Evolutionary conservation across 108 stramenopile species (phyloP), one percentile per base, ranked within the genome.

Genomic region (Parietichytrium sp.): DNA sequence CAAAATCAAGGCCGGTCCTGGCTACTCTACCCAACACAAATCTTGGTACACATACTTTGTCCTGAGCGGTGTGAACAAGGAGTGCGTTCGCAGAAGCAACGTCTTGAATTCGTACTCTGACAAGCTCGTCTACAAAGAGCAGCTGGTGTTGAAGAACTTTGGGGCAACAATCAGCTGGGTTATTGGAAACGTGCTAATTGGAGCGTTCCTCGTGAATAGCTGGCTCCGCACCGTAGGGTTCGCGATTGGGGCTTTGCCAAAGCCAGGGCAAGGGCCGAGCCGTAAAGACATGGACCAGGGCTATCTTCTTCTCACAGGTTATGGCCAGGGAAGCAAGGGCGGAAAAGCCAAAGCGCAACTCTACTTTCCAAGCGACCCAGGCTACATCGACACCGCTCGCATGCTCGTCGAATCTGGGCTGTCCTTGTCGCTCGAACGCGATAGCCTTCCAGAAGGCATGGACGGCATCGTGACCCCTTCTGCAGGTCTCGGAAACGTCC

Each of bases 381-480:
- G 36, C n/a, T 72, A 72, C 61, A 33, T 33, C 13, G 38, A 45
- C 42, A 72, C 61, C 15, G 61, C 61, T 33, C 38, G 20, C 7
- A 72, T 72, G 61, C 45, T 72, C 42, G 42, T 72, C 2, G 61
- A 72, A 42, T 72, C 61, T 10, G 61, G 38, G 38, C 10, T 72
- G 15, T 72, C 38, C 61, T 45, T 72, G 61, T 33, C 42, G 10
- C 61, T 72, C 42, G 12, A 31, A 23, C 61, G 61, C 1, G 25
- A 10, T 0, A 3, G 20, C 0, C 42, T 72, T 10, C n/a, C n/a
- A n/a, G 25, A 45, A 23, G 42, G 42, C 33, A 10, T 45, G 42
- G 61, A 42, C n/a, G 61, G 61, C 61, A 72, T 72, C n/a, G 36
- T 23, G 38, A 72, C 61, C 20, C 61, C 61, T 33, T 33, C 61